Base-by-base conservation (phyloP, 78 protist species). In the Abeoforma whisleri region DNA sequence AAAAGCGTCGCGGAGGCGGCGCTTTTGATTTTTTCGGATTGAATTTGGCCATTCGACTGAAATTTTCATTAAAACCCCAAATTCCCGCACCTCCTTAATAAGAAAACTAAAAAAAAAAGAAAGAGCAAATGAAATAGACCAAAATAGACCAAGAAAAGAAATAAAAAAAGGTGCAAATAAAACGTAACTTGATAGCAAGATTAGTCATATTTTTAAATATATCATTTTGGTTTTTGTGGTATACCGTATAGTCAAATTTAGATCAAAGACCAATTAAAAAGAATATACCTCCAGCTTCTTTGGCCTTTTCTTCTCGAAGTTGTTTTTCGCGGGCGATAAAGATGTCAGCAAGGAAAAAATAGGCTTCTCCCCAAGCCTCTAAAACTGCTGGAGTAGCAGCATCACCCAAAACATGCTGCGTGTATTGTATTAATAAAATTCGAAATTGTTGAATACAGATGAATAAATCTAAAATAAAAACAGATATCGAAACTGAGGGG, bases 251-350 rank as follows among this genome's bases (percentile, higher is more conserved):
- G n/a, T 68, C 28, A n/a, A n/a, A 28, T 68, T n/a, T 68, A n/a
- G 70, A n/a, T n/a, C 28, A 0, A 68, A n/a, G 28, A 68, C 48
- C n/a, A 68, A 28, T n/a, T n/a, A n/a, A n/a, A n/a, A n/a, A n/a
- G 70, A 28, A 68, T n/a, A n/a, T 68, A 68, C 70, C 70, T n/a
- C 70, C 70, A 0, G 70, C 48, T 68, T 68, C 48, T 28, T 68
- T 68, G 70, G 70, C 70, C 70, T 68, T 68, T n/a, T 68, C 70
- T n/a, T 28, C 70, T n/a, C 70, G n/a, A n/a, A 0, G n/a, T n/a
- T 0, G 70, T 68, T n/a, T 68, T 38, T 73, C 77, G 22, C 77
- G 77, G 34, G 22, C 34, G 35, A 73, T 73, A n/a, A 73, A 22
- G 16, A 73, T 38, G 34, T 23, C 12, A n/a, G 77, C 77, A 35